Conservation (phyloP, 2,329 filamentous ascomycete genomes). For the Claviceps pusilla region DNA sequence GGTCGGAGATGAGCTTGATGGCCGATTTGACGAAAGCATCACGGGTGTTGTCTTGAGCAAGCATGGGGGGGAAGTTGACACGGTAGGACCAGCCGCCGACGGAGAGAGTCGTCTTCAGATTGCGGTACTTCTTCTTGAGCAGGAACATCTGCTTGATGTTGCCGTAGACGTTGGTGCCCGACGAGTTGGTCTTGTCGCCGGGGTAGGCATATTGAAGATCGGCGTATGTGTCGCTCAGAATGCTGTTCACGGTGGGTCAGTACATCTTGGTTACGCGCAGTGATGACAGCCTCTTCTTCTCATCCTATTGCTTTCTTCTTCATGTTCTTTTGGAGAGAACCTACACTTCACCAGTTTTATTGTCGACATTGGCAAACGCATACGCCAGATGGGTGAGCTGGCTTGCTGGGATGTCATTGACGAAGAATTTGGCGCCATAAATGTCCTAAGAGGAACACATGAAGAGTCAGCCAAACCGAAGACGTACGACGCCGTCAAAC, state of each 20-base stretch:
- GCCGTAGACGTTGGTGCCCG: constrained; percentile 55
- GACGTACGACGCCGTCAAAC: background rate
- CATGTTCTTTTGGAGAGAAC: no score
- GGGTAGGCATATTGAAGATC: constrained; percentile 54
- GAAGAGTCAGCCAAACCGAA: background rate
- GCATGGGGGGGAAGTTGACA: constrained; percentile 40
- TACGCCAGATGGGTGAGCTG: constrained; percentile 63
- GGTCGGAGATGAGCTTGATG: constrained; percentile 54
- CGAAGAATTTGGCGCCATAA: constrained; percentile 58
- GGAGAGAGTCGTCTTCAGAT: constrained; percentile 61
- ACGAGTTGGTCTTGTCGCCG: constrained; percentile 38
- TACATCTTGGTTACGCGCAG: no score
- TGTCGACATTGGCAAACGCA: constrained; percentile 33
- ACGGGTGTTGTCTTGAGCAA: constrained; percentile 46
- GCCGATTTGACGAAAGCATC: constrained; percentile 52
- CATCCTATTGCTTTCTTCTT: no score
- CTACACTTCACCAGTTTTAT: background rate
- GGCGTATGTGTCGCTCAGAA: constrained; percentile 20
- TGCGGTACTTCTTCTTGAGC: constrained; percentile 60
- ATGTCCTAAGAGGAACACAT: constrained; percentile 28
- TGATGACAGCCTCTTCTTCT: no score
- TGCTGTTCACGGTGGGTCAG: constrained; percentile 6
- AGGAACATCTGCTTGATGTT: constrained; percentile 63
- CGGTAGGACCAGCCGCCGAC: constrained; percentile 74
- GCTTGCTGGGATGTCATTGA: constrained; percentile 50